phyloP scores from a whole-genome alignment of 305 asterid species.

The Coffea humblotiana region DNA sequence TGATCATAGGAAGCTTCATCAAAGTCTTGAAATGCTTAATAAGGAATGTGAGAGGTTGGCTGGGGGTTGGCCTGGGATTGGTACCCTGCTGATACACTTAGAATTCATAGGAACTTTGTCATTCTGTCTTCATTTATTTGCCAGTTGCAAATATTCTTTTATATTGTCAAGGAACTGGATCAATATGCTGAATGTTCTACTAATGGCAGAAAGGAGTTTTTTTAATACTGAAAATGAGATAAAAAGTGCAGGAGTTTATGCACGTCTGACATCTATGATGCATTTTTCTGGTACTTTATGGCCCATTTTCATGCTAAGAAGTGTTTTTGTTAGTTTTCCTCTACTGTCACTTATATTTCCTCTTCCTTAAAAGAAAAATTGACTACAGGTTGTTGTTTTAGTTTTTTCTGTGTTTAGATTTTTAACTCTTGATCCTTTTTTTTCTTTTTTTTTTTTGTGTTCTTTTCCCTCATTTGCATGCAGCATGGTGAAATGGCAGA shows the following conservation, averaged over 20 bases:
- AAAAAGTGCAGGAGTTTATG: not conserved
- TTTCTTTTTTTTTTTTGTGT: not conserved
- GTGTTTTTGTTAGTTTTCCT: not conserved
- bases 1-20: not conserved
- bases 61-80: not conserved
- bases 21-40: not conserved
- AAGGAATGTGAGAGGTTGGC: not conserved
- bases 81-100: not conserved
- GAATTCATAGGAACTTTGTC: not conserved
- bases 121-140: not conserved
- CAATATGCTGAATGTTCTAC: not conserved
- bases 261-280: not conserved
- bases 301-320: not conserved
- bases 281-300: not conserved
- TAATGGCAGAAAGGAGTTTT: not conserved
- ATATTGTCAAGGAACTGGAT: not conserved
- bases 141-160: not conserved
- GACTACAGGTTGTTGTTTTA: not conserved
- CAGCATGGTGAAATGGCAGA: constrained; percentile 99
- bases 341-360: not conserved
- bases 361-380: not conserved
- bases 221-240: not conserved
- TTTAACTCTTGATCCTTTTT: not conserved
- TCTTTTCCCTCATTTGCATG: constrained; percentile 19
- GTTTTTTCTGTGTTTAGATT: not conserved